Evolutionary conservation across 2,329 filamentous ascomycete genomes (phyloP), one percentile per base, ranked within the genome.

Genomic region (Hypoxylon sp.): DNA sequence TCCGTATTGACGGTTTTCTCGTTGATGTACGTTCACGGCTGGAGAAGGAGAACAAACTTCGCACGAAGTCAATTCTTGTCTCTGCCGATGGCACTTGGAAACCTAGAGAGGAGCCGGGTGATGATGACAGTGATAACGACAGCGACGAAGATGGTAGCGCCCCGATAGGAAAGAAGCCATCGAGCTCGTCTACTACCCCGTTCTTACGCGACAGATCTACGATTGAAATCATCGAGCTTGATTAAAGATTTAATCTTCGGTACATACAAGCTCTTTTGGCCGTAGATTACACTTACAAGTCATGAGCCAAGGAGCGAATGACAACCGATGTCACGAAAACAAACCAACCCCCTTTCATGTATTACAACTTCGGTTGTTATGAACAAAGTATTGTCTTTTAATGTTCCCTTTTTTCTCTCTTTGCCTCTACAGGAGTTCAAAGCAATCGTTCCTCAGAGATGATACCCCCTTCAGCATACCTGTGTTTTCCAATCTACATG

Each of bases 1-100:
- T 98, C 0, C 79, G 89, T 1, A 82, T 95, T 5, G 94, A 98
- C 75, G 87, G 87, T 1, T 98, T 94, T 76, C 82, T 98, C 48
- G 76, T 84, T 11, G 80, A 86, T 0, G 88, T 98, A 0, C 85
- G 89, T 13, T 74, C 79, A 1, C 78, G 85, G 51, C 81, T 97
- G 10, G 81, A 82, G 46, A 72, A 77, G 10, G 79, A 83, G 27
- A 81, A 84, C 17, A 80, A 83, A 39, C 75, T 89, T 31, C 79
- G 82, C 3, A 81, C 83, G 21, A 88, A 88, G 70, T 85, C 88
- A 0, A 91, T 95, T 58, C 79, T 87, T 4, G 86, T 94, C 1
- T 82, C 86, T 17, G 80, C 84, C 1, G 87, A 93, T 76, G 92
- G 92, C 0, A 83, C 79, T 1, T 96, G 92, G 93, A 83, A 81